phyloP scores from a whole-genome alignment of 495 filamentous ascomycete genomes.

The Cercophora samala region DNA sequence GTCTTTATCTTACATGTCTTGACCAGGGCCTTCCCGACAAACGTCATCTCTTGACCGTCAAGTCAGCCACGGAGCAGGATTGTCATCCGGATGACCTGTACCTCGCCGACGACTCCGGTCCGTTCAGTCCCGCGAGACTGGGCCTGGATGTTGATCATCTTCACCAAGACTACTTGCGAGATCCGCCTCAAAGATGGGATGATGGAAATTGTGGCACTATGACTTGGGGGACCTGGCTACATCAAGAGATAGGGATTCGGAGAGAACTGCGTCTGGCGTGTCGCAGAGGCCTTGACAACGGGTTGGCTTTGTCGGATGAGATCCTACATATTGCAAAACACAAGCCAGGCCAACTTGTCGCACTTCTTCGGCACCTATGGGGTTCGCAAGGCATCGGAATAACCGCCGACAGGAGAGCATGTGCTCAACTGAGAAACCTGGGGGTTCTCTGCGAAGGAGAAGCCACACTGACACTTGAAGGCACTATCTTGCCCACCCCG shows the following conservation, averaged over 20 bases:
- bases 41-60: too few species aligned
- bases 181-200: constrained; percentile 12
- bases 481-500: constrained; percentile 13
- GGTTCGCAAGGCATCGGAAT: too few species aligned
- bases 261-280: too few species aligned
- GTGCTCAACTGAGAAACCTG: constrained; percentile 7
- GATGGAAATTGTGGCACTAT: background rate
- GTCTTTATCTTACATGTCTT: constrained; percentile 9
- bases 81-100: background rate
- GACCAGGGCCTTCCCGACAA: too few species aligned
- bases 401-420: too few species aligned
- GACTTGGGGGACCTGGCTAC: constrained; percentile 22
- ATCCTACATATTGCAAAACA: constrained; percentile 25
- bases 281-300: too few species aligned
- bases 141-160: constrained; percentile 20
- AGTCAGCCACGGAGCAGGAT: too few species aligned
- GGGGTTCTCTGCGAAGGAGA: constrained; percentile 22
- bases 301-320: constrained; percentile 26
- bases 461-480: background rate
- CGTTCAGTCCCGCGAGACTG: constrained; percentile 20
- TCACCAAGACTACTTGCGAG: constrained; percentile 22
- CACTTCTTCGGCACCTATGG: constrained; percentile 21
- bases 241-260: constrained; percentile 7
- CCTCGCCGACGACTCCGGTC: constrained; percentile 22
- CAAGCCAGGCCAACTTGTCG: constrained; percentile 25